Evolutionary conservation across 2,329 filamentous ascomycete species (phyloP), one percentile per base, ranked within the genome.

Genomic region (Colletotrichum tamarilloi): DNA sequence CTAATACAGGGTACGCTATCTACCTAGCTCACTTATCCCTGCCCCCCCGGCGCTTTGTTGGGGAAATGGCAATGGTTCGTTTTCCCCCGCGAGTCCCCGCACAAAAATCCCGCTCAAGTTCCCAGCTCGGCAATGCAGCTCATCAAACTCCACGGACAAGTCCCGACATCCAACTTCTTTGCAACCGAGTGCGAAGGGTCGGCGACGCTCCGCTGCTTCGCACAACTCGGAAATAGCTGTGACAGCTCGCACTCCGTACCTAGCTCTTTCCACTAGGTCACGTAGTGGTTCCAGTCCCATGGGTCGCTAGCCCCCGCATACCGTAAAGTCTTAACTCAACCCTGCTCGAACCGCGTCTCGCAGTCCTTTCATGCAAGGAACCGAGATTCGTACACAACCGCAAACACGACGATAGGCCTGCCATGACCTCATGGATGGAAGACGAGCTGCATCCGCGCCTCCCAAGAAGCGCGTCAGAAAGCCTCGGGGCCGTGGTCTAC

Each of bases 401-500:
- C 38, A 19, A 28, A 52, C 28, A 46, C 53, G 16, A 42, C 38
- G 16, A 42, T 42, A 42, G 32, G 68, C 68, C 55, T 71, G 68
- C 42, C 68, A 71, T 71, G 68, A 67, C 68, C 68, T 55, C 46
- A 71, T 71, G 62, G 68, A 66, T 42, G 68, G 46, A 66, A 66
- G 55, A 67, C 68, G 42, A 57, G 30, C 58, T 67, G 68, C 55
- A 71, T 32, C 62, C 32, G 42, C 62, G 59, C 42, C 62, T 52
- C 70, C 73, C 53, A 75, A 72, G 60, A 77, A 74, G 68, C 75
- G 75, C 35, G 28, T 68, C 53, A 74, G 83, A 59, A 85, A 84
- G 74, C 82, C 83, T 62, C 80, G 85, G 62, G 83, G 84, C 52
- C 80, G 81, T 69, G 85, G 84, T 12, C 76, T 86, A 70, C 81